Evolutionary conservation across 768 basidiomycete species (phyloP), one percentile per base, ranked within the genome.

Genomic region (Sutorius australiensis): DNA sequence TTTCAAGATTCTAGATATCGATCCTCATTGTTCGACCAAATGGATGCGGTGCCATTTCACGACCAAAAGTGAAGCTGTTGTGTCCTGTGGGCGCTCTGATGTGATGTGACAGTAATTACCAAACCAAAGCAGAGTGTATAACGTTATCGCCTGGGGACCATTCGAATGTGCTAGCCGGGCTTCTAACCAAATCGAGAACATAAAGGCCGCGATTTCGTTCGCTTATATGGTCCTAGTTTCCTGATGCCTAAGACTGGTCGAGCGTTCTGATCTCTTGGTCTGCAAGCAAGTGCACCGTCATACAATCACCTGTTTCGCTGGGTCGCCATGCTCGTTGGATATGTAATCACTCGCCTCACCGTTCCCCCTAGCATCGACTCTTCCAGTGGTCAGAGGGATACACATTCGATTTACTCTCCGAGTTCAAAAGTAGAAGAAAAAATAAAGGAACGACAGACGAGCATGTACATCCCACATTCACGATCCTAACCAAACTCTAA

Each of bases 401-500:
- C 44, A 46, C 40, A 37, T 49, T 33, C 45, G 17, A 44, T 45
- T 42, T 14, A 48, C 32, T 40, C 42, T 36, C 17, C 30, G 17
- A 37, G 17, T 34, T 30, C 36, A 11, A 17, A 34, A 47, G 12
- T 41, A 37, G n/a, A 36, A 2, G n/a, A n/a, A 4, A 46, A 45
- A 39, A 17, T 24, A 24, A 24, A 24, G 34, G 13, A 37, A 50
- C 12, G 39, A 39, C 33, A 45, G 28, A 47, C 51, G 27, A 24
- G 16, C 17, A 28, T 31, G 37, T 32, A 41, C 31, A 16, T 28
- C 32, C 21, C 38, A 31, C 27, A 21, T 41, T 19, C 30, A 24
- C 33, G 40, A 24, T 30, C 49, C 57, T n/a, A n/a, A n/a, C n/a
- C 34, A 3, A 70, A 80, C 13, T 19, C 12, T 7, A n/a, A 14